Conservation (phyloP, 148 eudicot genomes). For the Cornus kousa region DNA sequence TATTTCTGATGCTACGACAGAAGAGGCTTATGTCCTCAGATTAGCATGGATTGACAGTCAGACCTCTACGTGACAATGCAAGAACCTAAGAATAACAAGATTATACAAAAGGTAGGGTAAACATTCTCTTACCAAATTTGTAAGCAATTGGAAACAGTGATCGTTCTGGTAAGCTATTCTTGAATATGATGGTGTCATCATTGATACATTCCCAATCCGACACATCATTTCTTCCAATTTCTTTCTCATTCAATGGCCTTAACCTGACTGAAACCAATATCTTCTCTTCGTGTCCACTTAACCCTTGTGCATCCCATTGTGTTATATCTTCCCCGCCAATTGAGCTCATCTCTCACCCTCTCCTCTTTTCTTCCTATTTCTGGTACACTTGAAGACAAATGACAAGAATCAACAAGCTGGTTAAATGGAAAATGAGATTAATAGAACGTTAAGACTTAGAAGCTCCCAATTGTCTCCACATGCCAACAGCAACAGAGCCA, state of each 20-base stretch:
- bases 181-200: conserved; percentile 55
- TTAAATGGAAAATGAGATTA: conserved; percentile 16
- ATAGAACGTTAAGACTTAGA: not conserved
- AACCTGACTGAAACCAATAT: conserved; percentile 73
- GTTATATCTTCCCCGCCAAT: conserved; percentile 44
- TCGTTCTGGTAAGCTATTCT: conserved; percentile 53
- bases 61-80: not conserved
- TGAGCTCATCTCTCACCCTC: conserved; percentile 40
- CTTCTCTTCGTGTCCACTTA: conserved; percentile 57
- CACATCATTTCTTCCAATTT: conserved; percentile 52
- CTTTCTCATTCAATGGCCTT: conserved; percentile 73
- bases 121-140: conserved; percentile 50
- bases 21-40: not conserved
- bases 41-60: not conserved
- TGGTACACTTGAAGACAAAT: conserved; percentile 8
- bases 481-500: not conserved
- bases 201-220: conserved; percentile 80
- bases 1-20: too few species aligned
- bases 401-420: not conserved
- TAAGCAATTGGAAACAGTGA: conserved; percentile 58
- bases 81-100: not conserved
- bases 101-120: not conserved
- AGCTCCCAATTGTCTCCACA: not conserved
- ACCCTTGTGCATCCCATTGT: conserved; percentile 33
- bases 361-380: conserved; percentile 7